phyloP scores from a whole-genome alignment of 2,329 filamentous ascomycete genomes.

The Akanthomyces lecanii region DNA sequence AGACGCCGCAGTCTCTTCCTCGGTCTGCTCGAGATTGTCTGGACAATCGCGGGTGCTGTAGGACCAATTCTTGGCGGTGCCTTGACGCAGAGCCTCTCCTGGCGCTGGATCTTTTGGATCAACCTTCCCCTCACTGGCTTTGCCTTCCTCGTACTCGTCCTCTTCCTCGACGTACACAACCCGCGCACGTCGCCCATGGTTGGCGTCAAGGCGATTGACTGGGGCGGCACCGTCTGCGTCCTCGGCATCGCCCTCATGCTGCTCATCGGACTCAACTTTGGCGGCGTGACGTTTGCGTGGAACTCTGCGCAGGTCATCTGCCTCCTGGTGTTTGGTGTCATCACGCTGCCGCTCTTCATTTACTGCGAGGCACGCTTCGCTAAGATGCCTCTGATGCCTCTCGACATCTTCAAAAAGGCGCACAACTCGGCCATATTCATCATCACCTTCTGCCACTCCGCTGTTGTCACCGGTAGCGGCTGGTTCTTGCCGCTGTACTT shows the following conservation, averaged over 20 bases:
- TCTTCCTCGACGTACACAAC: slow-evolving; percentile 64
- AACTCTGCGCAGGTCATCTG: slow-evolving; percentile 57
- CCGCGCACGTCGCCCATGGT: slow-evolving; percentile 58
- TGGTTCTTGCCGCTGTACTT: slow-evolving; percentile 74
- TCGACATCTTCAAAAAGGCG: slow-evolving; percentile 52
- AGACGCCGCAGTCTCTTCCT: slow-evolving; percentile 46
- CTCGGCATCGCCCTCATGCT: slow-evolving; percentile 65
- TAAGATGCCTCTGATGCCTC: slow-evolving; percentile 63
- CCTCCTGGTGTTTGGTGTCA: slow-evolving; percentile 55
- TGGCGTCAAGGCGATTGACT: slow-evolving; percentile 59
- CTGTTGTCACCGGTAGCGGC: slow-evolving; percentile 52
- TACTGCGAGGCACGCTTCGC: slow-evolving; percentile 61
- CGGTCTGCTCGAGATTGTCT: slow-evolving; percentile 61
- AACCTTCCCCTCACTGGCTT: slow-evolving; percentile 51
- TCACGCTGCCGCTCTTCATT: slow-evolving; percentile 49
- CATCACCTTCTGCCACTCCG: slow-evolving; percentile 42
- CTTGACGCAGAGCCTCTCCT: slow-evolving; percentile 54
- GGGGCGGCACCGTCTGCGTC: slow-evolving; percentile 58
- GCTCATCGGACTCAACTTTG: slow-evolving; percentile 65
- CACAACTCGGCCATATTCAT: slow-evolving; percentile 56
- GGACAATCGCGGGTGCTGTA: slow-evolving; percentile 62
- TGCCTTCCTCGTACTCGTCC: slow-evolving; percentile 53
- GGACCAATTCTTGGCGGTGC: slow-evolving; percentile 62
- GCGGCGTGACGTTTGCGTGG: slow-evolving; percentile 61
- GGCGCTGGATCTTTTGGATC: slow-evolving; percentile 50